Percentiles rank a stretch among this genome's conserved stretches.
phyloP scores from a whole-genome alignment of 1,284 basidiomycete species.

The Caloboletus inedulis region DNA sequence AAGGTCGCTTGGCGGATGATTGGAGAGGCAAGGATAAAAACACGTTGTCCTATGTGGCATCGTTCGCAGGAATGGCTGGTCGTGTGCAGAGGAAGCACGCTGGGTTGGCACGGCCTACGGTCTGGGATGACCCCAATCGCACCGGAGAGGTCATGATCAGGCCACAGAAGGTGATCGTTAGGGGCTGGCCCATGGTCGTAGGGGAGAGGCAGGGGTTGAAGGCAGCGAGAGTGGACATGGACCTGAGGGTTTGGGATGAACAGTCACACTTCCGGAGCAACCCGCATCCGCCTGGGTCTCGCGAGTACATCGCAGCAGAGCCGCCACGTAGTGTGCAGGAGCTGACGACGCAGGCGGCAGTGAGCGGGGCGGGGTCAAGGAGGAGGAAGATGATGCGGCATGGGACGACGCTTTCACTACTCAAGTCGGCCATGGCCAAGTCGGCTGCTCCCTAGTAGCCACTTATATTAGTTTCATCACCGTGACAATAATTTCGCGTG shows the following conservation, averaged over 20 bases:
- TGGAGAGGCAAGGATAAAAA: slow-evolving; percentile 9
- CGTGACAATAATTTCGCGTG: slow-evolving; percentile 24
- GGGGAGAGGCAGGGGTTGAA: slow-evolving; percentile 39
- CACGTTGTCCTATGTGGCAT: slow-evolving; percentile 27
- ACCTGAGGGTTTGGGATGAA: slow-evolving; percentile 30
- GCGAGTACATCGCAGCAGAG: slow-evolving; percentile 36
- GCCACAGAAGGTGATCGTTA: slow-evolving; percentile 27
- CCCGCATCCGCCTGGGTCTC: slow-evolving; percentile 36
- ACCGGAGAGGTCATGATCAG: slow-evolving; percentile 31
- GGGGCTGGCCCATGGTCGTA: slow-evolving; percentile 37
- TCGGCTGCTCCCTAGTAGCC: background rate
- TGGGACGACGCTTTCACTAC: slow-evolving; percentile 16
- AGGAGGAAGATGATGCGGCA: background rate
- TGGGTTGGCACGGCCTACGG: slow-evolving; percentile 19
- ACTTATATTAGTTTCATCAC: no score
- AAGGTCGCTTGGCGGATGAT: slow-evolving; percentile 54
- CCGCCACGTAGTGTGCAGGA: slow-evolving; percentile 25
- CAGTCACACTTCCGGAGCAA: slow-evolving; percentile 31
- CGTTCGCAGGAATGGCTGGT: slow-evolving; percentile 33
- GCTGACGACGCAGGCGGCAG: slow-evolving; percentile 13
- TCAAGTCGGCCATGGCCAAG: slow-evolving; percentile 23
- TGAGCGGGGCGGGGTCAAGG: slow-evolving; percentile 5
- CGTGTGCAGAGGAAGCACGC: slow-evolving; percentile 24
- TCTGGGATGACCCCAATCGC: slow-evolving; percentile 31
- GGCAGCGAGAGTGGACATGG: slow-evolving; percentile 29